phyloP scores from a whole-genome alignment of 2,329 filamentous ascomycete genomes.

The Hymenoscyphus fraxineus region DNA sequence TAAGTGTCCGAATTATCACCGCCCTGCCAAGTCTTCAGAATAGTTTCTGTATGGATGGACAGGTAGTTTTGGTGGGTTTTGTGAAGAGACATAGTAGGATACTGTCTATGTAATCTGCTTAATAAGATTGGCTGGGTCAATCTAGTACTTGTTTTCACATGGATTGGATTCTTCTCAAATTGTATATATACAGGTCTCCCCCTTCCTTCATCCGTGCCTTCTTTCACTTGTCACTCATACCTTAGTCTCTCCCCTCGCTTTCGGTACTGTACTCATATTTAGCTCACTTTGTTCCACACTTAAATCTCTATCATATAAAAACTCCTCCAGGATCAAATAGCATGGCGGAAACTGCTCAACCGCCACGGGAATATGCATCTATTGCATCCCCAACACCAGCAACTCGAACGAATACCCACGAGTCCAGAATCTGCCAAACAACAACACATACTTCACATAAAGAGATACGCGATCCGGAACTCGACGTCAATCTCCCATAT shows the following conservation, averaged over 20 bases:
- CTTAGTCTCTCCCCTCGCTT: background rate
- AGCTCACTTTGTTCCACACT: background rate
- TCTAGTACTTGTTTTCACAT: constrained; percentile 3
- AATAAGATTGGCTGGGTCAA: background rate
- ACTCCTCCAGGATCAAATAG: background rate
- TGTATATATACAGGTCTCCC: background rate
- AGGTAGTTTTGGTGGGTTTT: constrained; percentile 12
- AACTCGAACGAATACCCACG: constrained; percentile 17
- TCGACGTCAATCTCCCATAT: constrained; percentile 58
- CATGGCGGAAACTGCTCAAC: constrained; percentile 8
- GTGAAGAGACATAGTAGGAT: background rate
- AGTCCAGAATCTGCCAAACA: constrained; percentile 16
- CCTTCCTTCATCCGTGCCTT: background rate
- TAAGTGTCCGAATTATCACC: constrained; percentile 24
- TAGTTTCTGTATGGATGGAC: constrained; percentile 17
- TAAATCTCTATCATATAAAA: background rate
- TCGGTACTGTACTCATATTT: background rate
- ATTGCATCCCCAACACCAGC: constrained; percentile 2
- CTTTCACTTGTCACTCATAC: background rate
- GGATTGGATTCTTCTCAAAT: background rate
- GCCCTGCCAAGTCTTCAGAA: constrained; percentile 20
- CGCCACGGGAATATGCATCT: constrained; percentile 9
- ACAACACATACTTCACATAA: constrained; percentile 25
- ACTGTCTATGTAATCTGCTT: constrained; percentile 3
- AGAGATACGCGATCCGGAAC: constrained; percentile 28